Evolutionary conservation across 2,329 filamentous ascomycete species (phyloP), one percentile per base, ranked within the genome.

Genomic region (Aureobasidium vineae): DNA sequence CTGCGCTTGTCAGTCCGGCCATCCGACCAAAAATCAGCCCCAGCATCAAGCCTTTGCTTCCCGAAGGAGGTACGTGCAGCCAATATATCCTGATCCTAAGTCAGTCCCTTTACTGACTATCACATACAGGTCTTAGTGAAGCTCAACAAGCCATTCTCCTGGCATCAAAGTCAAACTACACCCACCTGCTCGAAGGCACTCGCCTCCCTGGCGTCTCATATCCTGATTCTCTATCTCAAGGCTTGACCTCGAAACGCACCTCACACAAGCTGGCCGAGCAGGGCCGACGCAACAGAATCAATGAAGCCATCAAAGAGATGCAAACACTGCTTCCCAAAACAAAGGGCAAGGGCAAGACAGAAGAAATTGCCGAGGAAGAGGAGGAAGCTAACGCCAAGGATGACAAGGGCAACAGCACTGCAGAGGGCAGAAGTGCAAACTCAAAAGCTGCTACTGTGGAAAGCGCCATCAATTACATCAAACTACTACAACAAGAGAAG

Each of bases 371-470:
- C 60, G 79, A 80, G 52, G 79, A 79, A 69, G 82, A 84, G 74
- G 68, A 68, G 2, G 79, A 68, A 72, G 77, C 66, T 26, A 69
- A 74, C 11, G 68, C 68, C 33, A 73, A 75, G 53, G 76, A 75
- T 3, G 72, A 73, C n/a, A 77, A 77, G 52, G 57, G 57, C n/a
- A 73, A 72, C 38, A 72, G 73, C 16, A 72, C 71, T 13, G 70
- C 69, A 3, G 69, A 70, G 28, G 80, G 79, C 13, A 84, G 86
- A 63, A 87, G 90, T 38, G 75, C 73, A 57, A 92, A 89, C 73
- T 97, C 92, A 79, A 99, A 98, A 77, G 95, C 95, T 1, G 96
- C 91, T 71, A 97, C 96, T 0, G 95, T 99, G n/a, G 95, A 99
- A 78, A 88, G 91, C 79, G 95, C 95, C 1, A 98, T 98, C 72